Conservation (phyloP, 2,329 filamentous ascomycete genomes). For the Lecanoromycetidae sp. region DNA sequence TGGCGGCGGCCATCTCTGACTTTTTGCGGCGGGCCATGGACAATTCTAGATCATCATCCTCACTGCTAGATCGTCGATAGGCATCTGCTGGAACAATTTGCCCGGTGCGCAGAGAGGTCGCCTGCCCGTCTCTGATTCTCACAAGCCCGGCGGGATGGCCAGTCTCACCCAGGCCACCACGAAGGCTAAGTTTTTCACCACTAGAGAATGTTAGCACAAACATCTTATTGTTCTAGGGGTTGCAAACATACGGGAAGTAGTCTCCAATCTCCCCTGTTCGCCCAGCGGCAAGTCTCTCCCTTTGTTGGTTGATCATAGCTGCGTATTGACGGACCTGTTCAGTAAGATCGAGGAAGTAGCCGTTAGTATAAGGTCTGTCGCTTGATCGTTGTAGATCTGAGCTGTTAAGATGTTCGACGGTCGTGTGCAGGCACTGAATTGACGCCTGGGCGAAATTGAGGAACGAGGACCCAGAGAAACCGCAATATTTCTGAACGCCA, state of each 20-base stretch:
- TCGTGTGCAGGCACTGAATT: constrained; percentile 79
- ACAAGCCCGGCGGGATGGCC: constrained; percentile 76
- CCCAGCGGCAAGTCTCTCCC: constrained; percentile 51
- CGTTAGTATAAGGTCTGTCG: constrained; percentile 87
- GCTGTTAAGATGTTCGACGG: constrained; percentile 73
- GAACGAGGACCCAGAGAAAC: constrained; percentile 62
- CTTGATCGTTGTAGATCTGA: constrained; percentile 71
- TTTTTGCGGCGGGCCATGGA: constrained; percentile 96
- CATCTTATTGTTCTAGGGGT: constrained; percentile 6
- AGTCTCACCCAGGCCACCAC: constrained; percentile 69
- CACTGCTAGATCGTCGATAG: constrained; percentile 35
- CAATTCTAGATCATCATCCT: constrained; percentile 69
- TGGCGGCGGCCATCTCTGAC: constrained; percentile 58
- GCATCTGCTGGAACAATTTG: constrained; percentile 43
- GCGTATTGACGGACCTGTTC: constrained; percentile 89
- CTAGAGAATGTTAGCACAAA: constrained; percentile 27
- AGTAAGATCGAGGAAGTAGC: constrained; percentile 92
- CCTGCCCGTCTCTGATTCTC: constrained; percentile 66
- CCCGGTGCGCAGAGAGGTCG: constrained; percentile 64
- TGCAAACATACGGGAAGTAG: constrained; percentile 21
- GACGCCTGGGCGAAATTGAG: constrained; percentile 82
- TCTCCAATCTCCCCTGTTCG: constrained; percentile 35
- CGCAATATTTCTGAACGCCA: constrained; percentile 58
- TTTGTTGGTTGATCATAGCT: constrained; percentile 63
- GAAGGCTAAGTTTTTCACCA: constrained; percentile 62